A percentile compares a stretch with the other conserved stretches of the same genome.
These are phyloP conservation scores for Hypoxylon sp. DNA, from an alignment of 2,329 filamentous ascomycete genomes.

Conservation along the genomic window DNA sequence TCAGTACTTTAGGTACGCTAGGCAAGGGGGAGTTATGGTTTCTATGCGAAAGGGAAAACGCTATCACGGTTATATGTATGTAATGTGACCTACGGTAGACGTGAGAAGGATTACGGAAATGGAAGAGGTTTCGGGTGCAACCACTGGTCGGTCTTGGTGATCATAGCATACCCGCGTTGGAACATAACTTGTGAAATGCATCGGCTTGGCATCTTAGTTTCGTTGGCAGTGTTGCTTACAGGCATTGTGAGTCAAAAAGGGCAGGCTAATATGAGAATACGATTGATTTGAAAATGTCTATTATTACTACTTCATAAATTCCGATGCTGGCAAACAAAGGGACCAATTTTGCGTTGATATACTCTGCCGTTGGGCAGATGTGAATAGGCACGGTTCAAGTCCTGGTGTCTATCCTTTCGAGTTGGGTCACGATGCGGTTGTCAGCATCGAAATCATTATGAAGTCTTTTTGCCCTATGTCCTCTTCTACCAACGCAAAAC, in stretches of 20 bases:
- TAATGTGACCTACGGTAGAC: slow-evolving; percentile 5
- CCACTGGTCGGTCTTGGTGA: slow-evolving; percentile 5
- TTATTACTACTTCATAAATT: slow-evolving; percentile 12
- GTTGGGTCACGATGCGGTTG: slow-evolving; percentile 32
- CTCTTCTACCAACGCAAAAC: slow-evolving; percentile 46
- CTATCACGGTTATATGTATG: not conserved
- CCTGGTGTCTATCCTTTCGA: slow-evolving; percentile 7
- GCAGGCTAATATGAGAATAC: slow-evolving; percentile 23
- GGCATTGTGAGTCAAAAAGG: slow-evolving; percentile 1
- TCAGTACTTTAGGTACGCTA: too few species aligned
- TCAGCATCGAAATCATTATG: slow-evolving; percentile 35
- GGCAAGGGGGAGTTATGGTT: slow-evolving; percentile 17
- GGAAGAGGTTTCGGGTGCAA: not conserved
- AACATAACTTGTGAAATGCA: not conserved
- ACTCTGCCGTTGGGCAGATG: not conserved
- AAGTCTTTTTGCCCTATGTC: slow-evolving; percentile 47
- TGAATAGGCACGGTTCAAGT: slow-evolving; percentile 10
- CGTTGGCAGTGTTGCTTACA: not conserved
- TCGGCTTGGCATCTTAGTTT: not conserved
- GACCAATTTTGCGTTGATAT: not conserved
- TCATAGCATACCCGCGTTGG: slow-evolving; percentile 13
- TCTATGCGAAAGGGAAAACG: not conserved
- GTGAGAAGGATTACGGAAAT: slow-evolving; percentile 6
- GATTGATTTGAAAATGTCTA: slow-evolving; percentile 8
- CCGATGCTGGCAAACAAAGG: not conserved